Evolutionary conservation across 768 basidiomycete species (phyloP).

Genomic region (Butyriboletus loyo): DNA sequence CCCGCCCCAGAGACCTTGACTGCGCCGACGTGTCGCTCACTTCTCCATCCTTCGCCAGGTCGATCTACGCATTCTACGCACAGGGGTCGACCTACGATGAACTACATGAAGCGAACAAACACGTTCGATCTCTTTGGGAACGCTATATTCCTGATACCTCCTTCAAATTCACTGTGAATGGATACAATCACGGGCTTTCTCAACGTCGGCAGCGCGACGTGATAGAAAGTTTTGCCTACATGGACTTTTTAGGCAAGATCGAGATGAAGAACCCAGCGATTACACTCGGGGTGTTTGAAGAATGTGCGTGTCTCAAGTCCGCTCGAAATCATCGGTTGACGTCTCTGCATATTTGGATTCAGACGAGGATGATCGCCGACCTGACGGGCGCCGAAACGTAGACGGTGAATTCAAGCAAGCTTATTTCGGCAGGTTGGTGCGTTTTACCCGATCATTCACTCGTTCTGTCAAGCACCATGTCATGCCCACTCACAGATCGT

Average conservation of each 20-base stretch:
- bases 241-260: conserved; percentile 79
- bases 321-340: not conserved
- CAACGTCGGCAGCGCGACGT: conserved; percentile 60
- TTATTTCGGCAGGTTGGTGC: conserved; percentile 87
- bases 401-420: conserved; percentile 68
- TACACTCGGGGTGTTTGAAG: conserved; percentile 74
- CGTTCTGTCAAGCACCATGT: not conserved
- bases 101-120: conserved; percentile 56
- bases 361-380: conserved; percentile 54
- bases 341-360: not conserved
- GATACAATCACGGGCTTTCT: conserved; percentile 72
- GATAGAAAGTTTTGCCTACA: conserved; percentile 81
- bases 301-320: conserved; percentile 54
- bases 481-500: conserved; percentile 38
- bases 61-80: conserved; percentile 75
- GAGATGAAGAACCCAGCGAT: conserved; percentile 79
- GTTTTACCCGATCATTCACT: conserved; percentile 24
- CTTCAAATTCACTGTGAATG: conserved; percentile 77
- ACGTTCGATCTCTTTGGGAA: conserved; percentile 49
- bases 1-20: not conserved
- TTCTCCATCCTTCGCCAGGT: conserved; percentile 39
- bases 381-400: conserved; percentile 50
- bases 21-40: not conserved
- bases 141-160: conserved; percentile 62
- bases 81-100: conserved; percentile 66